Percentiles rank a stretch among this genome's conserved stretches.
Evolutionary conservation across 306 rosid species (phyloP).

Genomic region (Fagus crenata): DNA sequence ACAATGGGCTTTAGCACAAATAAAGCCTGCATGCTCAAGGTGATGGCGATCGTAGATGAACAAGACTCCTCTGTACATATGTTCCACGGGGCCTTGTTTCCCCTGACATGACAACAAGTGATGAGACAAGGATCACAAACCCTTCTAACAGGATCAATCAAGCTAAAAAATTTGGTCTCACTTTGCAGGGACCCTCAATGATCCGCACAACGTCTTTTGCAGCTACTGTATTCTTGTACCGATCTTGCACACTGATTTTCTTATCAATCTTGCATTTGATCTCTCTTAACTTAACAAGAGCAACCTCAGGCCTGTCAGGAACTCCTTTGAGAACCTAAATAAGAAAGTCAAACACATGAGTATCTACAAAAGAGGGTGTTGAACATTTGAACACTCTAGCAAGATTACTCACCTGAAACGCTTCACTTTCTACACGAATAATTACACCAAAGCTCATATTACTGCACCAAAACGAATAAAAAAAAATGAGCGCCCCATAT

Average conservation of each 20-base stretch:
- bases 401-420: slow-evolving; percentile 70
- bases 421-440: slow-evolving; percentile 93
- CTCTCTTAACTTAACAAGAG: slow-evolving; percentile 81
- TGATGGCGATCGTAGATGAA: slow-evolving; percentile 92
- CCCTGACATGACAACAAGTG: slow-evolving; percentile 48
- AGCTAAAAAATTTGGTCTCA: slow-evolving; percentile 38
- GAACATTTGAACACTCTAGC: background rate
- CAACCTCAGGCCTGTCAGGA: slow-evolving; percentile 86
- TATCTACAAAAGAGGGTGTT: background rate
- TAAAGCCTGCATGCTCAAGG: slow-evolving; percentile 96
- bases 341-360: slow-evolving; percentile 24
- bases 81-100: slow-evolving; percentile 98
- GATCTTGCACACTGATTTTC: slow-evolving; percentile 78
- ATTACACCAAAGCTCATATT: slow-evolving; percentile 88
- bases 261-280: slow-evolving; percentile 86
- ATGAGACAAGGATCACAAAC: slow-evolving; percentile 15
- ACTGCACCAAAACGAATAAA: slow-evolving; percentile 52
- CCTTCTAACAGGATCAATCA: slow-evolving; percentile 21
- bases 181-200: slow-evolving; percentile 87
- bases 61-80: slow-evolving; percentile 82
- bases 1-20: slow-evolving; percentile 86
- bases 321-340: slow-evolving; percentile 92
- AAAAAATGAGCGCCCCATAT: too few relatives aligned
- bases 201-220: slow-evolving; percentile 88
- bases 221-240: slow-evolving; percentile 65